phyloP scores from a whole-genome alignment of 495 filamentous ascomycete genomes.

The Apodospora peruviana region DNA sequence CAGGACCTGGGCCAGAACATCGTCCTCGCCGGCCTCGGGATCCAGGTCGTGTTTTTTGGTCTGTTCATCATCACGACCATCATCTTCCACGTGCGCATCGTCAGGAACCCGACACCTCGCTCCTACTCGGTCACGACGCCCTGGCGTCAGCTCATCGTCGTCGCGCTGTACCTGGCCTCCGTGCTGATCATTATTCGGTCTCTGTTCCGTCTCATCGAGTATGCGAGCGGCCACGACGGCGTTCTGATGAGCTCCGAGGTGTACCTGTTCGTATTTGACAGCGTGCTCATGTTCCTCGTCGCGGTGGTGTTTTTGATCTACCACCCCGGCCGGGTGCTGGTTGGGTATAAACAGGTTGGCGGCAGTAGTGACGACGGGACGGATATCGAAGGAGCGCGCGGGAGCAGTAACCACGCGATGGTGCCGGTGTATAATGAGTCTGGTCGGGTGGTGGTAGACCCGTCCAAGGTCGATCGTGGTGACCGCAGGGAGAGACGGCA shows the following conservation, averaged over 20 bases:
- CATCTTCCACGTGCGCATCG: constrained; percentile 30
- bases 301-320: constrained; percentile 13
- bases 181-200: constrained; percentile 56
- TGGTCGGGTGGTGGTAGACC: neutral
- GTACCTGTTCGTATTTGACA: constrained; percentile 17
- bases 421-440: neutral
- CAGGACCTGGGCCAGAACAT: constrained; percentile 36
- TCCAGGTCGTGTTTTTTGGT: constrained; percentile 50
- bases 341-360: constrained; percentile 17
- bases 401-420: neutral
- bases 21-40: constrained; percentile 39
- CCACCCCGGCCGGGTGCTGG: constrained; percentile 14
- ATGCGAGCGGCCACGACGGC: constrained; percentile 20
- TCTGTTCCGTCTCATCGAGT: constrained; percentile 60
- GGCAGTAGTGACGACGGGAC: constrained; percentile 3
- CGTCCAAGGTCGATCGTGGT: neutral
- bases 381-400: neutral
- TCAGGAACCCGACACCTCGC: constrained; percentile 1
- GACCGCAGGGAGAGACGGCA: too few relatives aligned
- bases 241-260: constrained; percentile 12
- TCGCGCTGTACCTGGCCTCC: constrained; percentile 47
- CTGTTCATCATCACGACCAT: constrained; percentile 44
- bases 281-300: constrained; percentile 14
- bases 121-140: constrained; percentile 1
- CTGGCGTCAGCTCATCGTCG: constrained; percentile 46